Percentiles rank a stretch among this genome's conserved stretches.
Evolutionary conservation across 129 eudicot species (phyloP).

Genomic region (Helianthus annuus): DNA sequence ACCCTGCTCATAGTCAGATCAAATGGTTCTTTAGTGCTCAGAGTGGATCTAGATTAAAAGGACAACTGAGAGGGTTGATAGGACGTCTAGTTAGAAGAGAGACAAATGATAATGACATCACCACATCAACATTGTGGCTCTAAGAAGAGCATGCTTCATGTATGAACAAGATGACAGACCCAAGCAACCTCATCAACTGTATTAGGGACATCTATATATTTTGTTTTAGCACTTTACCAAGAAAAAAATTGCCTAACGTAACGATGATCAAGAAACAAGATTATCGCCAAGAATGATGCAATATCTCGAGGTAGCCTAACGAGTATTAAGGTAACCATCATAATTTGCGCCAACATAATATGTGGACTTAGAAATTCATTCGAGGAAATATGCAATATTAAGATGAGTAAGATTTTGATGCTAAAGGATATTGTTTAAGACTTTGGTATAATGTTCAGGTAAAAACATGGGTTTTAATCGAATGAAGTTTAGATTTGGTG

Average conservation of each 20-base stretch:
- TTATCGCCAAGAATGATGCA: neutral
- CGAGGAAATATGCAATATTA: too few relatives aligned
- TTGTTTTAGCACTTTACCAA: neutral
- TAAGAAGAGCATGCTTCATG: neutral
- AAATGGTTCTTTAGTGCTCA: too few relatives aligned
- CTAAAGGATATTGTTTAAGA: too few relatives aligned
- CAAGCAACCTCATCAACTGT: neutral
- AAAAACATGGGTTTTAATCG: too few relatives aligned
- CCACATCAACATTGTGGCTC: neutral
- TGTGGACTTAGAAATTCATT: too few relatives aligned
- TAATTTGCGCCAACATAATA: too few relatives aligned
- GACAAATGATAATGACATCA: neutral
- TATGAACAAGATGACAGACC: neutral
- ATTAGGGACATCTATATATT: too few relatives aligned
- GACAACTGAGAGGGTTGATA: neutral
- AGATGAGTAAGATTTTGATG: too few relatives aligned
- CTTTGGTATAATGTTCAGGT: too few relatives aligned
- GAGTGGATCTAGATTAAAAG: too few relatives aligned
- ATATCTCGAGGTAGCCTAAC: neutral
- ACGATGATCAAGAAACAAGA: neutral
- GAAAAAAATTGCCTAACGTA: neutral
- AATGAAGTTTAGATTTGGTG: too few relatives aligned
- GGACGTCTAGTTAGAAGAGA: neutral
- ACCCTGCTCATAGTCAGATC: too few relatives aligned
- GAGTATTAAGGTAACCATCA: neutral